Evolutionary conservation across 176 grass and related monocot species (phyloP).

Genomic region (Metroxylon sagu): DNA sequence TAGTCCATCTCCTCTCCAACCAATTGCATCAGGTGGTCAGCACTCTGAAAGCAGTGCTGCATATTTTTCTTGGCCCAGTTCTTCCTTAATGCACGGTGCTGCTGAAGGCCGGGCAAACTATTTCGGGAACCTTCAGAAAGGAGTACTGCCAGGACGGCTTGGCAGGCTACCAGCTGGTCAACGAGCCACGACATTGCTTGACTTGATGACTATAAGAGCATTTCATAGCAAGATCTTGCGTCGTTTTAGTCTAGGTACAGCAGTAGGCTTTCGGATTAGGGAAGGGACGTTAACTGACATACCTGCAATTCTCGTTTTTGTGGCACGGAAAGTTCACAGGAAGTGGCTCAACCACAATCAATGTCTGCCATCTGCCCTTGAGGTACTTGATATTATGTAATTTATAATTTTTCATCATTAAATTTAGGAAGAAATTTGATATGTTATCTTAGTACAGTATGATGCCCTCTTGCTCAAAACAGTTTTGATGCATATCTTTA

Average conservation of each 20-base stretch:
- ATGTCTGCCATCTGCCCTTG: conserved; percentile 77
- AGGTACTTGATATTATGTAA: conserved; percentile 28
- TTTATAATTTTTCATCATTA: too few relatives aligned
- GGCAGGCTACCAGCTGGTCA: conserved; percentile 63
- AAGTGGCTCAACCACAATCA: conserved; percentile 73
- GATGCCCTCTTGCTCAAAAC: too few relatives aligned
- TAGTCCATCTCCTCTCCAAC: conserved; percentile 65
- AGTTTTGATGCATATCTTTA: too few relatives aligned
- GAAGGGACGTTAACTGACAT: conserved; percentile 73
- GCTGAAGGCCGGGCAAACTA: conserved; percentile 97
- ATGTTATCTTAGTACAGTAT: too few relatives aligned
- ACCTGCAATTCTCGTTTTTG: conserved; percentile 87
- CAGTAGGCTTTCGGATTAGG: conserved; percentile 87
- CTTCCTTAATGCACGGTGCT: conserved; percentile 65
- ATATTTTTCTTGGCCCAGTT: conserved; percentile 95
- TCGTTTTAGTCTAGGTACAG: conserved; percentile 78
- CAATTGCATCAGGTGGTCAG: conserved; percentile 62
- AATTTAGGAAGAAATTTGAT: too few relatives aligned
- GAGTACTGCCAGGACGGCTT: conserved; percentile 62
- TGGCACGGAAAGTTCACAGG: conserved; percentile 83
- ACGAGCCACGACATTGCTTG: conserved; percentile 89
- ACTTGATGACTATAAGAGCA: conserved; percentile 96
- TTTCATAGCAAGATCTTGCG: conserved; percentile 97
- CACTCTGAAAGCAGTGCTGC: conserved; percentile 69
- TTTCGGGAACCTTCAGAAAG: conserved; percentile 96